phyloP scores from a whole-genome alignment of 202 grass and related monocot genomes.

The Setaria viridis region DNA sequence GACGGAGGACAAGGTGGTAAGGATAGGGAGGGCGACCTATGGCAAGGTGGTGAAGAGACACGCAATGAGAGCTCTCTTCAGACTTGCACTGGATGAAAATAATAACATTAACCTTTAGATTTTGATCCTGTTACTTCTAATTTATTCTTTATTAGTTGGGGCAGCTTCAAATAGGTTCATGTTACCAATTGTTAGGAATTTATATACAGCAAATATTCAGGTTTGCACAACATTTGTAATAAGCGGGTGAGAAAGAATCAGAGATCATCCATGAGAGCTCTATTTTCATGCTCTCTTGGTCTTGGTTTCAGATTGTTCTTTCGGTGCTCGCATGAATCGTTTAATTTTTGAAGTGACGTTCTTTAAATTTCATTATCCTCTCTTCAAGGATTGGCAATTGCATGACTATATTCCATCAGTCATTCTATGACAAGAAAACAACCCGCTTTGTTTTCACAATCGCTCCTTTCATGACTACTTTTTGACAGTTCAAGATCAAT shows the following conservation, averaged over 20 bases:
- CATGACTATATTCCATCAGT: not conserved
- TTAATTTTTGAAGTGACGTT: not conserved
- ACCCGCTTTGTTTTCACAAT: not conserved
- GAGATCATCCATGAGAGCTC: slow-evolving; percentile 34
- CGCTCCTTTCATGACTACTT: not conserved
- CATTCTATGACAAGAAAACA: not conserved
- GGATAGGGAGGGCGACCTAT: slow-evolving; percentile 66
- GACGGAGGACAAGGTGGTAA: slow-evolving; percentile 81
- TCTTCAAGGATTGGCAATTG: not conserved
- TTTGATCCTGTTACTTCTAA: slow-evolving; percentile 14
- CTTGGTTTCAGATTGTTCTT: slow-evolving; percentile 26
- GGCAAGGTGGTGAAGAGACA: slow-evolving; percentile 86
- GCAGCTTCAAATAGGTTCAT: not conserved
- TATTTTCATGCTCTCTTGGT: slow-evolving; percentile 50
- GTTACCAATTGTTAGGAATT: not conserved
- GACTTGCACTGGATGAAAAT: slow-evolving; percentile 39
- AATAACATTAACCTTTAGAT: slow-evolving; percentile 45
- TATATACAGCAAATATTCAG: slow-evolving; percentile 35
- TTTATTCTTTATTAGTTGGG: not conserved
- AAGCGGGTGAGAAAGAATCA: not conserved
- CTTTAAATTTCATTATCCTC: not conserved
- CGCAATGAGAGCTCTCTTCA: slow-evolving; percentile 74
- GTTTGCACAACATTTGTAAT: slow-evolving; percentile 45
- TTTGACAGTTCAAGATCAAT: not conserved
- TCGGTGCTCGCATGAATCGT: slow-evolving; percentile 13